Base-by-base conservation (phyloP, 768 basidiomycete genomes). In the Naganishia friedmannii region DNA sequence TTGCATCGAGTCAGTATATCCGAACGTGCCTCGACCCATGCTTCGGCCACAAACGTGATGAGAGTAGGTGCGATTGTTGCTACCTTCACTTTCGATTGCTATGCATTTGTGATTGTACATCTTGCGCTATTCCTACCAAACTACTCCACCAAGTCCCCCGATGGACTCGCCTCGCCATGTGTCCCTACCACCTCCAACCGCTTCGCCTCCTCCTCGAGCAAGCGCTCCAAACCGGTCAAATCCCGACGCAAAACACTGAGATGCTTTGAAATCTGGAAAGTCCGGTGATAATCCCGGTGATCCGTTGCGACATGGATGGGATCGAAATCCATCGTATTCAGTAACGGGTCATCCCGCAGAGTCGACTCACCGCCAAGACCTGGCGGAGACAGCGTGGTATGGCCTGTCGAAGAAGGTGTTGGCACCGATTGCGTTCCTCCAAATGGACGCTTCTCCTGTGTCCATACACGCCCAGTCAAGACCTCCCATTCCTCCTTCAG, bases 401-500 rank as follows among this genome's bases (percentile, higher is more conserved):
- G 5, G 29, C 21, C 19, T 13, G 54, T 7, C 21, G 54, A 4
- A 5, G 15, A 1, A 12, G 54, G 32, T 32, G 28, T 34, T 1
- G 54, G 32, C 15, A 4, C 19, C 29, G 54, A 2, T 55, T 23
- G 26, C 26, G 60, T 0, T 13, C n/a, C 13, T 12, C 2, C 42
- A 23, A 42, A 8, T 2, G 23, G 8, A 26, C 29, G 60, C 26
- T 6, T 29, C 21, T 63, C 60, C 26, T 42, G 2, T 15, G 8
- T 63, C 66, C 67, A 68, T 23, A 3, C 6, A 17, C 53, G 53
- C 12, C 67, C 67, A 19, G 67, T 68, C 48, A 68, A 23, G 3
- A 68, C 67, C 39, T 56, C 55, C 67, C 67, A 68, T 31, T 68
- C 67, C 45, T 68, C 67, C 55, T 55, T 57, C 4, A 46, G n/a